Conservation (phyloP, 2,329 filamentous ascomycete species). For the Neonectria sp. region DNA sequence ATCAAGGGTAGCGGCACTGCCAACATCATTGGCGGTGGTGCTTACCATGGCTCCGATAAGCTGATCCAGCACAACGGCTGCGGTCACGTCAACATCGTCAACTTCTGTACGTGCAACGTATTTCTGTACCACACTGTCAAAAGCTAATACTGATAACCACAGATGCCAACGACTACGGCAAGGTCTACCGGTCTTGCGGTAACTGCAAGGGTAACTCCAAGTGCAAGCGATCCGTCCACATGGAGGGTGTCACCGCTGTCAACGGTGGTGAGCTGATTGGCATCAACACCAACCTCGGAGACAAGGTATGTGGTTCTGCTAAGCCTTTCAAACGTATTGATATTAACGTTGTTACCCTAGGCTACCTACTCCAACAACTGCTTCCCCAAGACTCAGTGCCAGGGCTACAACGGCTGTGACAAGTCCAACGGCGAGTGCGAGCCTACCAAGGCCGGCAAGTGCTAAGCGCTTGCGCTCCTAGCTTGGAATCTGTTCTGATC, state of each 20-base stretch:
- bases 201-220: slow-evolving; percentile 37
- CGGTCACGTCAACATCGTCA: slow-evolving; percentile 58
- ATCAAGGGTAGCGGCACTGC: slow-evolving; percentile 55
- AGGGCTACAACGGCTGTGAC: too few relatives aligned
- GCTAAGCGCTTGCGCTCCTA: too few relatives aligned
- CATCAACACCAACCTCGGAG: slow-evolving; percentile 57
- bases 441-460: too few relatives aligned
- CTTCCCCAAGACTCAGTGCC: too few relatives aligned
- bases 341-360: too few relatives aligned
- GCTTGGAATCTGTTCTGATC: too few relatives aligned
- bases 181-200: slow-evolving; percentile 51
- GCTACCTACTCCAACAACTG: too few relatives aligned
- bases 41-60: slow-evolving; percentile 56
- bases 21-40: slow-evolving; percentile 59
- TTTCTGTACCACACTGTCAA: too few relatives aligned
- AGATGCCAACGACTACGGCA: slow-evolving; percentile 62
- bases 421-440: too few relatives aligned
- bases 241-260: slow-evolving; percentile 59
- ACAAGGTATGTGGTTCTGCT: too few relatives aligned
- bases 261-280: slow-evolving; percentile 61
- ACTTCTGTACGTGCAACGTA: slow-evolving; percentile 48
- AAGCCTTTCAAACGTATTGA: too few relatives aligned
- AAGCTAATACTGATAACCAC: too few relatives aligned
- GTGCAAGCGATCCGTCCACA: slow-evolving; percentile 58
- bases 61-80: slow-evolving; percentile 60